These are phyloP conservation scores for Teunomyces atbi DNA, from an alignment of 805 yeast species.

Conservation along the genomic window DNA sequence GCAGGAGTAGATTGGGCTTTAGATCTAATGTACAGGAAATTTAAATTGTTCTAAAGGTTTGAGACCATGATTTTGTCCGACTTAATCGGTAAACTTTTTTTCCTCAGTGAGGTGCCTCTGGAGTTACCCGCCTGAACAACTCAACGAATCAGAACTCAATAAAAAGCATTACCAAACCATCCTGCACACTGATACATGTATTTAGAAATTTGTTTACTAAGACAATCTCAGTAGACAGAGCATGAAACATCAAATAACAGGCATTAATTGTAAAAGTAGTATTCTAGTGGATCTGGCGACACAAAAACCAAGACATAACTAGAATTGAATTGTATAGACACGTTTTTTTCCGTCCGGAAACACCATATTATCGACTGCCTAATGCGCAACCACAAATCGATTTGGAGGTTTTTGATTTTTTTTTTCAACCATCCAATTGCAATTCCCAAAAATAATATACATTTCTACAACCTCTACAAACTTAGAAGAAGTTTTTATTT, in stretches of 20 bases:
- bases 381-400: neutral
- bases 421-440: constrained; percentile 5
- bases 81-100: neutral
- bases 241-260: neutral
- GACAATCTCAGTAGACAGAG: neutral
- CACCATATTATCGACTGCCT: neutral
- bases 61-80: too few relatives aligned
- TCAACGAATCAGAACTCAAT: constrained; percentile 3
- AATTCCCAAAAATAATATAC: constrained; percentile 4
- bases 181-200: neutral
- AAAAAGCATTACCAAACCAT: constrained; percentile 1
- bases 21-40: neutral
- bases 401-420: constrained; percentile 3
- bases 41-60: too few relatives aligned
- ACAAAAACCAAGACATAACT: neutral
- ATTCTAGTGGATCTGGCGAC: neutral
- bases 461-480: constrained; percentile 3
- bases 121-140: neutral
- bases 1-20: constrained; percentile 1
- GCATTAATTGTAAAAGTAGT: neutral
- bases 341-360: neutral
- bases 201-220: neutral
- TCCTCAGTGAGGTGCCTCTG: neutral
- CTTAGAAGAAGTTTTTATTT: constrained; percentile 4
- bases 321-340: neutral